phyloP scores from a whole-genome alignment of 768 basidiomycete genomes.

The Leccinum aurantiacum region DNA sequence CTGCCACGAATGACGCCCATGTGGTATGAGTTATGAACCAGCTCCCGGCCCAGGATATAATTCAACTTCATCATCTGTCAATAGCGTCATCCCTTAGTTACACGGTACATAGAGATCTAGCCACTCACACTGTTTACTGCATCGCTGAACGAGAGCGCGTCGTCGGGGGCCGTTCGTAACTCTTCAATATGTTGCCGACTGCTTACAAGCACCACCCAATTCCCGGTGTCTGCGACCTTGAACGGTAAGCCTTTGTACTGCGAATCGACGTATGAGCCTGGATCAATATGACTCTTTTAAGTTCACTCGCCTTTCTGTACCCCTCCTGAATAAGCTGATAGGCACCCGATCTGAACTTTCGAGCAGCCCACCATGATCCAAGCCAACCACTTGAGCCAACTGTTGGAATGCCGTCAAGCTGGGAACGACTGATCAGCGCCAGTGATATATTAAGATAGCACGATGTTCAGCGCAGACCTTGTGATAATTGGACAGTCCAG shows the following conservation, averaged over 20 bases:
- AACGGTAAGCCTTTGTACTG: background rate
- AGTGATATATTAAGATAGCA: no score
- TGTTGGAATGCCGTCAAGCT: conserved; percentile 35
- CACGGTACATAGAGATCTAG: no score
- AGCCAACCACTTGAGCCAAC: conserved; percentile 23
- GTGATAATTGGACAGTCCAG: conserved; percentile 5
- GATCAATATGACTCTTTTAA: background rate
- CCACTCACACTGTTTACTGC: no score
- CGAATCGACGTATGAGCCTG: background rate
- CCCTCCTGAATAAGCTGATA: conserved; percentile 30
- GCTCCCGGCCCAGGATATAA: conserved; percentile 39
- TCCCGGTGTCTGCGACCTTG: background rate
- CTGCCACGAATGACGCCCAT: conserved; percentile 26
- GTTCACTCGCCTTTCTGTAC: background rate
- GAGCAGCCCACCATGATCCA: no score
- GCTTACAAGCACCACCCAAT: no score
- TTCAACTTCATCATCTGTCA: conserved; percentile 37
- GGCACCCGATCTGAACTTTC: conserved; percentile 12
- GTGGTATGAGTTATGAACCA: conserved; percentile 35
- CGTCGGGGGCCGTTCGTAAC: no score
- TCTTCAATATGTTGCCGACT: no score
- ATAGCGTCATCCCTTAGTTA: background rate
- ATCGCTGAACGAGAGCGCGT: no score
- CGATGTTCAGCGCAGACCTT: background rate
- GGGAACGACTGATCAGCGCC: background rate